Percentiles rank a stretch among this genome's conserved stretches.
Conservation (phyloP, 257 asterid genomes). For the Leonotis leonurus region DNA sequence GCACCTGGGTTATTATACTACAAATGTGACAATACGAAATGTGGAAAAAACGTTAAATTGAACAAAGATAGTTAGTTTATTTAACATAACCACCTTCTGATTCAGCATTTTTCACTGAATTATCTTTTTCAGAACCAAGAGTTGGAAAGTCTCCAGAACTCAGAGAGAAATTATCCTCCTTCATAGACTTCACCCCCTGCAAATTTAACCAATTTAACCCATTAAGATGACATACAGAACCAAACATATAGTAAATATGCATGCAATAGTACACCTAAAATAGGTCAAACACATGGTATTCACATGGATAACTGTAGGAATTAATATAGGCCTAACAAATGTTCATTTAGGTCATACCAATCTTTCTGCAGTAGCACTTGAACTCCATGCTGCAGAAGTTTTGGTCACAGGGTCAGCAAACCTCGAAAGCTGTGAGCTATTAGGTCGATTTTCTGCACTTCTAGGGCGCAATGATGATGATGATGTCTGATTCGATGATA, state of each 20-base stretch:
- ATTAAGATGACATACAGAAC: slow-evolving; percentile 10
- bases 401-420: slow-evolving; percentile 76
- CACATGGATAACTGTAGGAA: slow-evolving; percentile 1
- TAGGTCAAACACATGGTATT: not conserved
- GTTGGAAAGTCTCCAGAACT: slow-evolving; percentile 93
- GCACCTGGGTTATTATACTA: slow-evolving; percentile 11
- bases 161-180: slow-evolving; percentile 73
- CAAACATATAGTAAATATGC: not conserved
- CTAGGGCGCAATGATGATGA: slow-evolving; percentile 64
- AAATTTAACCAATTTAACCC: slow-evolving; percentile 15
- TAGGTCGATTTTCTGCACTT: slow-evolving; percentile 95
- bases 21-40: not conserved
- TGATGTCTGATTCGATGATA: slow-evolving; percentile 68
- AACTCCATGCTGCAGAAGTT: slow-evolving; percentile 48
- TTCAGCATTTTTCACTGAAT: slow-evolving; percentile 45
- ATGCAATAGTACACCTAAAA: slow-evolving; percentile 5
- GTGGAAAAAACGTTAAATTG: slow-evolving; percentile 3
- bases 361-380: slow-evolving; percentile 54
- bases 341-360: slow-evolving; percentile 46
- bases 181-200: slow-evolving; percentile 65
- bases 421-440: slow-evolving; percentile 83
- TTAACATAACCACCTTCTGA: slow-evolving; percentile 41
- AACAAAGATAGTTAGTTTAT: not conserved
- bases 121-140: slow-evolving; percentile 68
- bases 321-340: not conserved